A percentile compares a stretch with the other conserved stretches of the same genome.
phyloP scores from a whole-genome alignment of 192 early-diverging fungal genomes.

The Coemansia sp. region DNA sequence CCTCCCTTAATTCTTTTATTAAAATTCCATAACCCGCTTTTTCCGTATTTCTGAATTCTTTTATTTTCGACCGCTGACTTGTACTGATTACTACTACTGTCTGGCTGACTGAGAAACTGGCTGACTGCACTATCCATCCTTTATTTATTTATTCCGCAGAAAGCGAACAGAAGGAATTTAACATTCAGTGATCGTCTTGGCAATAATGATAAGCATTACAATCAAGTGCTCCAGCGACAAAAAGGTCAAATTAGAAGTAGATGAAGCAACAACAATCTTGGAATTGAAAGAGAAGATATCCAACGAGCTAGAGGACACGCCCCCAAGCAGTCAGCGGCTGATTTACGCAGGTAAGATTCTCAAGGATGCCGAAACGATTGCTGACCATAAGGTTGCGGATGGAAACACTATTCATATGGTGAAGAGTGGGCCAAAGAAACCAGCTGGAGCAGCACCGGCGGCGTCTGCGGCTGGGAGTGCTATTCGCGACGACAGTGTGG shows the following conservation, averaged over 20 bases:
- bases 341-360: constrained; percentile 94
- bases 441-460: constrained; percentile 19
- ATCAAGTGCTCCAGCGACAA: constrained; percentile 39
- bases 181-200: too few relatives aligned
- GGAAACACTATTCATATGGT: constrained; percentile 94
- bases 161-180: not conserved
- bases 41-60: not conserved
- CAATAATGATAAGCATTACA: constrained; percentile 16
- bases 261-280: constrained; percentile 59
- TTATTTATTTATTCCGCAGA: not conserved
- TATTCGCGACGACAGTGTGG: constrained; percentile 15
- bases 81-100: too few relatives aligned
- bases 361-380: constrained; percentile 83
- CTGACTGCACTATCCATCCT: too few relatives aligned
- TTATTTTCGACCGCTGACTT: too few relatives aligned
- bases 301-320: constrained; percentile 59
- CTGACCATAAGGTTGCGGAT: constrained; percentile 79
- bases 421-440: constrained; percentile 60
- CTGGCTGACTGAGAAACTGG: too few relatives aligned
- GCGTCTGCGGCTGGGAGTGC: constrained; percentile 18
- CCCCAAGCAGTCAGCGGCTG: constrained; percentile 74
- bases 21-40: not conserved
- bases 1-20: constrained; percentile 4
- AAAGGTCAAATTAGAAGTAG: constrained; percentile 18
- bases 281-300: constrained; percentile 79